Evolutionary conservation across 1,139 yeast genomes (phyloP).

Genomic region (Pichia kudriavzevii): DNA sequence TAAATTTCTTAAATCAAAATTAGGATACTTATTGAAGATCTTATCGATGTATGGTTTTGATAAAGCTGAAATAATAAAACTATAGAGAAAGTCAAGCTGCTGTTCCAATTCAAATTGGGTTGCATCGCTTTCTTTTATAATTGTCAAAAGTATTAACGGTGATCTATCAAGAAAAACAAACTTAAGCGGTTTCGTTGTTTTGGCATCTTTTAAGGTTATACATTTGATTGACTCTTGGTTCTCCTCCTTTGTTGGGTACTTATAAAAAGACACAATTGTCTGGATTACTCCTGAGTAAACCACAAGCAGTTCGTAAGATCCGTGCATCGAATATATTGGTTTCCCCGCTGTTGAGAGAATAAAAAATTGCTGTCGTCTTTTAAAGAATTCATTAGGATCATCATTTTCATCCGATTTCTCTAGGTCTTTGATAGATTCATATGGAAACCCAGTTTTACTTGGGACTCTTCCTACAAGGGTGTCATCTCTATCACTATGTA

Average conservation of each 20-base stretch:
- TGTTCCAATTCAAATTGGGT: slow-evolving; percentile 39
- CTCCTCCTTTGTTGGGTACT: slow-evolving; percentile 30
- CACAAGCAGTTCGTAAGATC: slow-evolving; percentile 60
- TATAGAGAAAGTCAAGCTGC: slow-evolving; percentile 69
- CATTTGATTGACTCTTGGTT: slow-evolving; percentile 30
- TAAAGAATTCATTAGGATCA: slow-evolving; percentile 33
- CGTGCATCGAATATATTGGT: slow-evolving; percentile 79
- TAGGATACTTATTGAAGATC: slow-evolving; percentile 64
- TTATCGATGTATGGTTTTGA: slow-evolving; percentile 67
- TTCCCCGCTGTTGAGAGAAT: slow-evolving; percentile 89
- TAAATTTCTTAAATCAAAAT: slow-evolving; percentile 73
- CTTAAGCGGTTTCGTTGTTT: slow-evolving; percentile 30
- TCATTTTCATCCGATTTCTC: slow-evolving; percentile 24
- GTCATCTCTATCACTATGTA: not conserved
- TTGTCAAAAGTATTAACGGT: slow-evolving; percentile 71
- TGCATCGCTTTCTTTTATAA: slow-evolving; percentile 47
- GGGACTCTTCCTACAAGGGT: not conserved
- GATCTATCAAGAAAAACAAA: slow-evolving; percentile 56
- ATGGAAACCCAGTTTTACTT: slow-evolving; percentile 8
- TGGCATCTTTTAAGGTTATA: slow-evolving; percentile 31
- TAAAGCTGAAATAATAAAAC: slow-evolving; percentile 71
- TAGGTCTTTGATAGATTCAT: slow-evolving; percentile 15
- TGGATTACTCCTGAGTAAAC: slow-evolving; percentile 73
- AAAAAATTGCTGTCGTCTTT: slow-evolving; percentile 60
- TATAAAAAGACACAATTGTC: slow-evolving; percentile 57